Evolutionary conservation across 2,329 filamentous ascomycete genomes (phyloP), one percentile per base, ranked within the genome.

Genomic region (Stagonosporopsis rhizophila): DNA sequence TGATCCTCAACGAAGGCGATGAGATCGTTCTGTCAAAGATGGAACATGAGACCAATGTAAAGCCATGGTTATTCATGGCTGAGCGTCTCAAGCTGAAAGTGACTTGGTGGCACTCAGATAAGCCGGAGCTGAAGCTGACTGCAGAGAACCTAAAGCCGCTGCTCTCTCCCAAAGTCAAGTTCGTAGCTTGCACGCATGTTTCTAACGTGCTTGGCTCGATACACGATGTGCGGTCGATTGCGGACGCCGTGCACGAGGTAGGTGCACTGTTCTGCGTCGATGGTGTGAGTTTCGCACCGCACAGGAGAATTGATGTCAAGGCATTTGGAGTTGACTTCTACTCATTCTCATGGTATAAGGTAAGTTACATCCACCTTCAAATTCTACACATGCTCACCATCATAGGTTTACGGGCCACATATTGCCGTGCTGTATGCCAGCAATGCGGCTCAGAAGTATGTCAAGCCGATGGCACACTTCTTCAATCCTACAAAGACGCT

Each of bases 301-400:
- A 94, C 72, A 81, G 89, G 4, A 79, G 79, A 7, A 76, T 94
- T 11, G 87, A 94, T 70, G 87, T 93, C 4, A 81, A 84, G 60
- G 85, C 78, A 0, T 79, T 91, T 0, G 89, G 83, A 1, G 87
- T 89, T 0, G 90, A 94, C 69, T 87, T 92, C 64, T 94, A 93
- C 72, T 68, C 82, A n/a, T 91, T 93, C 69, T 87, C 83, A 0
- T 93, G 89, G 90, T 93, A 93, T 77, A 94, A 94, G 72, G 79
- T 80, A 64, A 4, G 58, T 25, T 7, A 12, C 12, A 0, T 8
- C 6, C 20, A 1, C 8, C 19, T 17, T 30, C 2, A 11, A 2
- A 4, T 35, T 2, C 39, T 3, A 30, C 17, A n/a, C 1, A 11
- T 20, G 19, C 50, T 58, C 6, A 62, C 6, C 15, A 14, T 2